Evolutionary conservation across 2,329 filamentous ascomycete genomes (phyloP).

Genomic region (Malbranchea zuffiana): DNA sequence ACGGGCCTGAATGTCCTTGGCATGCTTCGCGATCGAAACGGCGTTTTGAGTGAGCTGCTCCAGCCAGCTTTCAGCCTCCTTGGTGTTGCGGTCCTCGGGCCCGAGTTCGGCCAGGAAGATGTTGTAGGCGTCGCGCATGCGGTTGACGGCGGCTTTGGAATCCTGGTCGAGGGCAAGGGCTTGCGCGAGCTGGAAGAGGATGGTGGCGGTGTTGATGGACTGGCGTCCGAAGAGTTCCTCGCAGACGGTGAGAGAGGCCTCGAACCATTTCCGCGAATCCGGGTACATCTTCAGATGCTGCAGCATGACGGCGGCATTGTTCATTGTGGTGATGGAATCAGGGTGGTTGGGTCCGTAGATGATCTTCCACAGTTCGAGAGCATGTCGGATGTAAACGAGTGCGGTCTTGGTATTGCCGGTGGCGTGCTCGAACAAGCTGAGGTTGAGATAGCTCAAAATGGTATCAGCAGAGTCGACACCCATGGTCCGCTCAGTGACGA

Average conservation of each 20-base stretch:
- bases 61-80: slow-evolving; percentile 93
- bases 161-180: slow-evolving; percentile 92
- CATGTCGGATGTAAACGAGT: slow-evolving; percentile 82
- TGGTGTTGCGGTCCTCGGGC: slow-evolving; percentile 88
- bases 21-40: slow-evolving; percentile 85
- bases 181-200: slow-evolving; percentile 94
- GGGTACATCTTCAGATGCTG: slow-evolving; percentile 91
- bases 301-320: slow-evolving; percentile 97
- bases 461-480: slow-evolving; percentile 92
- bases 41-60: slow-evolving; percentile 94
- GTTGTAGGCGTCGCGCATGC: slow-evolving; percentile 94
- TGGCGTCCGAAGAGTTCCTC: slow-evolving; percentile 80
- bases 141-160: slow-evolving; percentile 76
- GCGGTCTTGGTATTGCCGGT: slow-evolving; percentile 80
- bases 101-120: slow-evolving; percentile 86
- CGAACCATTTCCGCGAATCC: slow-evolving; percentile 93
- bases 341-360: slow-evolving; percentile 91
- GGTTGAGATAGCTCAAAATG: slow-evolving; percentile 87
- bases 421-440: slow-evolving; percentile 87
- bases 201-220: slow-evolving; percentile 84
- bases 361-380: slow-evolving; percentile 89
- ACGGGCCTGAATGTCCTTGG: slow-evolving; percentile 70
- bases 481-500: slow-evolving; percentile 87
- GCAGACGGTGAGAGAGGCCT: slow-evolving; percentile 78
- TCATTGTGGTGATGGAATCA: slow-evolving; percentile 95